A percentile compares a stretch with the other conserved stretches of the same genome.
phyloP scores from a whole-genome alignment of 768 basidiomycete species.

The Auriscalpium microsporum region DNA sequence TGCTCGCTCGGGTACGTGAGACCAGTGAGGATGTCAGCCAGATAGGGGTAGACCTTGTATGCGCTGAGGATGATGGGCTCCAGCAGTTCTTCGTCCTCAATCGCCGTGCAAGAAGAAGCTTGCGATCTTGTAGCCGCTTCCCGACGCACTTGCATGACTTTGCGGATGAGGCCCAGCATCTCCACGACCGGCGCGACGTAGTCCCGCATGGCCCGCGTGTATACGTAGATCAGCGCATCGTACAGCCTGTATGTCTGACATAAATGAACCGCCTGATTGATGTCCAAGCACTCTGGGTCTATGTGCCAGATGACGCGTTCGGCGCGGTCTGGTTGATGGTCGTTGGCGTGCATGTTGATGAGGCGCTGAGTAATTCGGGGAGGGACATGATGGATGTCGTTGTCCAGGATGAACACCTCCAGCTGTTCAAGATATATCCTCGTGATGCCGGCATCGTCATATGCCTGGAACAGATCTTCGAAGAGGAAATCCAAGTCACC shows the following conservation, averaged over 20 bases:
- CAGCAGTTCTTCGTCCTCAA: constrained; percentile 30
- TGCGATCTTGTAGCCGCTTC: constrained; percentile 26
- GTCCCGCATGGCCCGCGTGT: constrained; percentile 80
- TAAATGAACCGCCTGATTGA: constrained; percentile 83
- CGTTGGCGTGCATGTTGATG: constrained; percentile 67
- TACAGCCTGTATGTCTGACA: constrained; percentile 81
- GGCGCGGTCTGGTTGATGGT: constrained; percentile 61
- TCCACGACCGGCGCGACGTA: constrained; percentile 86
- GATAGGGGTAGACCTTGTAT: constrained; percentile 87
- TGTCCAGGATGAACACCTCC: constrained; percentile 73
- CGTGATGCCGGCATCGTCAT: constrained; percentile 75
- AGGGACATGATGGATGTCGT: constrained; percentile 66
- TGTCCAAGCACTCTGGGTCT: constrained; percentile 82
- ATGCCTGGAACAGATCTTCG: constrained; percentile 88
- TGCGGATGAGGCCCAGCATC: constrained; percentile 67
- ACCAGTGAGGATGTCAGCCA: constrained; percentile 74
- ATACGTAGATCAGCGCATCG: constrained; percentile 92
- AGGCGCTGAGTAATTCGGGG: constrained; percentile 84
- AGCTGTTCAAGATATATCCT: constrained; percentile 77
- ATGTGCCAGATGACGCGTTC: constrained; percentile 96
- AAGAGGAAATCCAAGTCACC: constrained; percentile 82
- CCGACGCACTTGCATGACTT: constrained; percentile 49
- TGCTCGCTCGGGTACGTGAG: constrained; percentile 82
- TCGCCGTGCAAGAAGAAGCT: constrained; percentile 17
- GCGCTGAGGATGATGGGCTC: constrained; percentile 64